Conservation (phyloP, 169 alveolate genomes). For the Plasmodium malariae region DNA sequence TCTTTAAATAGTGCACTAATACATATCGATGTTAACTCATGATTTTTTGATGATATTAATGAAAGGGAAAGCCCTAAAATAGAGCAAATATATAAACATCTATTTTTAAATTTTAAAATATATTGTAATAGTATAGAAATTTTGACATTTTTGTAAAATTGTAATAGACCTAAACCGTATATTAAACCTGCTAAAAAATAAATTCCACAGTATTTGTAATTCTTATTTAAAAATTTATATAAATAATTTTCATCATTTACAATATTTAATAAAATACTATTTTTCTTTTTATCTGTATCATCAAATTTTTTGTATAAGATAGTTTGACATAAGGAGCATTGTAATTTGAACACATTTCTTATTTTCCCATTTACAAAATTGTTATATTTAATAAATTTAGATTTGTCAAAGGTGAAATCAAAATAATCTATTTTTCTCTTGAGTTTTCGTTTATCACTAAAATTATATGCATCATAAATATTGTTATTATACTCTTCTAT, state of each 20-base stretch:
- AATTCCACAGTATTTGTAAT: constrained; percentile 66
- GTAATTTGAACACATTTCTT: constrained; percentile 59
- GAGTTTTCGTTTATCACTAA: neutral
- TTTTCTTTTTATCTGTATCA: constrained; percentile 23
- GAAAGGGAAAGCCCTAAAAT: constrained; percentile 61
- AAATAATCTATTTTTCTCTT: constrained; percentile 47
- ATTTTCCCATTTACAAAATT: constrained; percentile 48
- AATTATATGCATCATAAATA: constrained; percentile 19
- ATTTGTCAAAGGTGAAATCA: constrained; percentile 73
- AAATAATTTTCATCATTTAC: constrained; percentile 59
- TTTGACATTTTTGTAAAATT: constrained; percentile 56
- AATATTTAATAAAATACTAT: constrained; percentile 25
- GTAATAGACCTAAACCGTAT: constrained; percentile 72
- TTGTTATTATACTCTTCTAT: constrained; percentile 5
- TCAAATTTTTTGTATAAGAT: constrained; percentile 57
- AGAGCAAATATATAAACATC: constrained; percentile 66
- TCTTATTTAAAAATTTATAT: constrained; percentile 67
- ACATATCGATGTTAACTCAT: constrained; percentile 30
- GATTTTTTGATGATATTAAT: constrained; percentile 48
- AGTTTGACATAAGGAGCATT: constrained; percentile 71
- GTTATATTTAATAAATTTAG: constrained; percentile 31
- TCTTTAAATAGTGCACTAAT: constrained; percentile 41
- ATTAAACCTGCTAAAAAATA: constrained; percentile 66
- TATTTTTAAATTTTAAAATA: constrained; percentile 71
- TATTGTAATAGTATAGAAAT: constrained; percentile 54